A percentile compares a stretch with the other conserved stretches of the same genome.
These are phyloP conservation scores for Waltergamsia citrina DNA, from an alignment of 2,329 filamentous ascomycete genomes.

Conservation along the genomic window DNA sequence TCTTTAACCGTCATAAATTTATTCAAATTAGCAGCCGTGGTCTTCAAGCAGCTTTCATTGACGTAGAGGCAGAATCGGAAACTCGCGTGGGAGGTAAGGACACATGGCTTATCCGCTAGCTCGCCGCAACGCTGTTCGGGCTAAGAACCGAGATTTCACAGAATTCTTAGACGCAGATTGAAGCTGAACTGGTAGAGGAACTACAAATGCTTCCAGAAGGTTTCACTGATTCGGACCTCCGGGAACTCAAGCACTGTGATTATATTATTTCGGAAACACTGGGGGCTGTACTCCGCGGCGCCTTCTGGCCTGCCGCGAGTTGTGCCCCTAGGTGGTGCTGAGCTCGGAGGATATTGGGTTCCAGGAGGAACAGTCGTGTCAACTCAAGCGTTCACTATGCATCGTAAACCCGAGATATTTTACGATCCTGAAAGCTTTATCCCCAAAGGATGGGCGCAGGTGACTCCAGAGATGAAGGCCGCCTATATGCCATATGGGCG, in stretches of 20 bases:
- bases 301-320: constrained; percentile 27
- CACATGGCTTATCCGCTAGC: no score
- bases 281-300: constrained; percentile 29
- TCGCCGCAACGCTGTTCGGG: no score
- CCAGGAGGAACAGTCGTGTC: constrained; percentile 26
- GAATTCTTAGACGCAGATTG: no score
- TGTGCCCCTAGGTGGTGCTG: constrained; percentile 27
- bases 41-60: no score
- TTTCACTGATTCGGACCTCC: constrained; percentile 10
- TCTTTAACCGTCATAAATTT: no score
- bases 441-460: constrained; percentile 20
- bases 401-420: constrained; percentile 30
- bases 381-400: constrained; percentile 36
- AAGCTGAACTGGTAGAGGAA: constrained; percentile 20
- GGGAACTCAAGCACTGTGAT: constrained; percentile 27
- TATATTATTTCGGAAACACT: constrained; percentile 34
- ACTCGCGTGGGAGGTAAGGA: no score
- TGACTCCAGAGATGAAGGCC: constrained; percentile 23
- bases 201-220: constrained; percentile 20
- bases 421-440: constrained; percentile 20
- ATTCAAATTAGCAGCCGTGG: no score
- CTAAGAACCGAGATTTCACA: no score
- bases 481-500: constrained; percentile 7
- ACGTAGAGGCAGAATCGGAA: no score
- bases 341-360: constrained; percentile 26